phyloP scores from a whole-genome alignment of 73 alveolate species.

The Paramecium sonneborni region DNA sequence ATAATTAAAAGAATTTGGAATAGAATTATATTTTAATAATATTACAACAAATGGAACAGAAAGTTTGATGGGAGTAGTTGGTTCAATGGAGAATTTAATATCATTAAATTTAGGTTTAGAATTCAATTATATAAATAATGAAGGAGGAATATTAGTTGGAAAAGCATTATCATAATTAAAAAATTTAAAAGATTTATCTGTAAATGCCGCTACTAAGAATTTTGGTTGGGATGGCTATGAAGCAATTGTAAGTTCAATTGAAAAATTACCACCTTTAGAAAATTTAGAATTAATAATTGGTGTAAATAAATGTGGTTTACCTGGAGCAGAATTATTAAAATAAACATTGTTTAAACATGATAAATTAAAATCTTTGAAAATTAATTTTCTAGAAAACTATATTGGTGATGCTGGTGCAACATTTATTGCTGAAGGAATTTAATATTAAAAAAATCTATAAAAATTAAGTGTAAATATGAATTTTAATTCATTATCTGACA shows the following conservation, averaged over 20 bases:
- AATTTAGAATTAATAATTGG: conserved; percentile 47
- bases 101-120: conserved; percentile 57
- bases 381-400: conserved; percentile 21
- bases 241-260: conserved; percentile 23
- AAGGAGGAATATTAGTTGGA: conserved; percentile 62
- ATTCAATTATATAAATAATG: conserved; percentile 58
- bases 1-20: conserved; percentile 34
- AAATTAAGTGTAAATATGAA: conserved; percentile 29
- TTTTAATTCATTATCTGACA: not conserved
- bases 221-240: conserved; percentile 60
- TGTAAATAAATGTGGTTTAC: conserved; percentile 50
- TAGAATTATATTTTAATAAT: conserved; percentile 60
- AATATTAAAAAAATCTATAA: not conserved
- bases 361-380: conserved; percentile 16
- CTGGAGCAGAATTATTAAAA: conserved; percentile 61
- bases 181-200: conserved; percentile 25
- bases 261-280: conserved; percentile 44
- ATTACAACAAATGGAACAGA: conserved; percentile 65
- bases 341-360: conserved; percentile 46
- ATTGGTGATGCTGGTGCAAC: conserved; percentile 47
- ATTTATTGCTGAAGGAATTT: conserved; percentile 35
- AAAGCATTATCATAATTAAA: not conserved
- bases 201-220: conserved; percentile 63
- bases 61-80: conserved; percentile 54
- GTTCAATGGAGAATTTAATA: not conserved